Conservation (phyloP, 441 rosid genomes). For the Erodium chrysanthum region DNA sequence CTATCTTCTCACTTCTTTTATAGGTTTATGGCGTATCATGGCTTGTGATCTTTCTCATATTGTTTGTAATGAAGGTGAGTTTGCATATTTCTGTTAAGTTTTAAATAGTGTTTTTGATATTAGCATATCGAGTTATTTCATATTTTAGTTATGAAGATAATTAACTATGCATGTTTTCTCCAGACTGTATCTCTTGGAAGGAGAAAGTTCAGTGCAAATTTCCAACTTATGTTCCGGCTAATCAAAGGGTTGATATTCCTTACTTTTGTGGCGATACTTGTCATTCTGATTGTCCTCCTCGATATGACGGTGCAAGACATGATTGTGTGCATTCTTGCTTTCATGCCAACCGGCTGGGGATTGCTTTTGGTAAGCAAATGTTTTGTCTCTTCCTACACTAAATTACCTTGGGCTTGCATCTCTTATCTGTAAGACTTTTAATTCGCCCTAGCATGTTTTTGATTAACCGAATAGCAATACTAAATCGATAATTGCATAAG, state of each 20-base stretch:
- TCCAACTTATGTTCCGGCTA: constrained; percentile 88
- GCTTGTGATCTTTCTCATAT: constrained; percentile 77
- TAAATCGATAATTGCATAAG: no score
- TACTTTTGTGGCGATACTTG: constrained; percentile 65
- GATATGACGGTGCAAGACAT: constrained; percentile 82
- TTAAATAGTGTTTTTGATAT: no score
- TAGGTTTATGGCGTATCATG: constrained; percentile 94
- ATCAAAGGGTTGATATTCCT: constrained; percentile 92
- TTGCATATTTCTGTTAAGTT: constrained; percentile 3
- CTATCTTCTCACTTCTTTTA: constrained; percentile 14
- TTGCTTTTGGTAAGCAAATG: constrained; percentile 67
- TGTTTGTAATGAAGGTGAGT: constrained; percentile 95
- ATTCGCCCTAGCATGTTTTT: no score
- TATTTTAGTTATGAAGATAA: not conserved
- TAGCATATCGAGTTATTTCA: no score
- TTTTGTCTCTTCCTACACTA: not conserved
- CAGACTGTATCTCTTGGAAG: constrained; percentile 97
- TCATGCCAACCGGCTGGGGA: constrained; percentile 99
- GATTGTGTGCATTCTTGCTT: constrained; percentile 84
- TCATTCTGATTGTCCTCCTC: constrained; percentile 66
- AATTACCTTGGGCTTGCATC: not conserved
- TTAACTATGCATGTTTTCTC: not conserved
- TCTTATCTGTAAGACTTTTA: no score
- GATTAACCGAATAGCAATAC: no score
- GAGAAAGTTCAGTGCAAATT: constrained; percentile 75